phyloP scores from a whole-genome alignment of 768 basidiomycete genomes.

The Myochromella boudieri region DNA sequence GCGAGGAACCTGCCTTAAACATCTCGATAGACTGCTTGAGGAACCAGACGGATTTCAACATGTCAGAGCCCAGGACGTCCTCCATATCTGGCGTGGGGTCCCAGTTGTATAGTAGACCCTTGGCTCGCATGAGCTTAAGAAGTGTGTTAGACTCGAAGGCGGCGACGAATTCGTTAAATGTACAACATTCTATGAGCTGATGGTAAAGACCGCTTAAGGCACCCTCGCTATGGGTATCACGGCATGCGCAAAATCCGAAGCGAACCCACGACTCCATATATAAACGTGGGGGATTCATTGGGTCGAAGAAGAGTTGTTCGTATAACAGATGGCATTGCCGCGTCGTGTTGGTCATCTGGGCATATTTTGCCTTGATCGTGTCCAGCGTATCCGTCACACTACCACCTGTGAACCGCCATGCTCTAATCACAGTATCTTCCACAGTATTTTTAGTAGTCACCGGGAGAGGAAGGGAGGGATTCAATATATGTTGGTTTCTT shows the following conservation, averaged over 20 bases:
- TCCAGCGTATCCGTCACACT: slow-evolving; percentile 4
- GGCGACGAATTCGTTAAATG: slow-evolving; percentile 33
- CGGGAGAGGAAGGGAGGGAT: slow-evolving; percentile 8
- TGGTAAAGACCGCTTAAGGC: slow-evolving; percentile 19
- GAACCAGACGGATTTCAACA: slow-evolving; percentile 33
- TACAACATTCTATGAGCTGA: slow-evolving; percentile 24
- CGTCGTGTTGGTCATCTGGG: not conserved
- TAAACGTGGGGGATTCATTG: slow-evolving; percentile 15
- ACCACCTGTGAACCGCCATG: slow-evolving; percentile 15
- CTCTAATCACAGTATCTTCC: slow-evolving; percentile 5
- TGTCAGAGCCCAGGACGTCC: slow-evolving; percentile 24
- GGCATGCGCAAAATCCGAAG: slow-evolving; percentile 25
- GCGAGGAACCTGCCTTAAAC: too few relatives aligned
- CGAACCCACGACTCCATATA: slow-evolving; percentile 14
- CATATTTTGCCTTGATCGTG: slow-evolving; percentile 3
- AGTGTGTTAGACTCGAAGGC: slow-evolving; percentile 26
- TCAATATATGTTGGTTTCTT: slow-evolving; percentile 29
- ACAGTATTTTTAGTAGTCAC: not conserved
- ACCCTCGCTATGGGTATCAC: slow-evolving; percentile 2
- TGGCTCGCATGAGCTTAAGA: slow-evolving; percentile 24
- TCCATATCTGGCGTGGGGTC: too few relatives aligned
- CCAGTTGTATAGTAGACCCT: too few relatives aligned
- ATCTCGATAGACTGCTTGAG: slow-evolving; percentile 30
- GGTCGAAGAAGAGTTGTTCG: slow-evolving; percentile 1
- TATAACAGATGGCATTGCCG: slow-evolving; percentile 8